Base-by-base conservation (phyloP, 768 basidiomycete species). In the Lanmaoa pseudosensibilis region DNA sequence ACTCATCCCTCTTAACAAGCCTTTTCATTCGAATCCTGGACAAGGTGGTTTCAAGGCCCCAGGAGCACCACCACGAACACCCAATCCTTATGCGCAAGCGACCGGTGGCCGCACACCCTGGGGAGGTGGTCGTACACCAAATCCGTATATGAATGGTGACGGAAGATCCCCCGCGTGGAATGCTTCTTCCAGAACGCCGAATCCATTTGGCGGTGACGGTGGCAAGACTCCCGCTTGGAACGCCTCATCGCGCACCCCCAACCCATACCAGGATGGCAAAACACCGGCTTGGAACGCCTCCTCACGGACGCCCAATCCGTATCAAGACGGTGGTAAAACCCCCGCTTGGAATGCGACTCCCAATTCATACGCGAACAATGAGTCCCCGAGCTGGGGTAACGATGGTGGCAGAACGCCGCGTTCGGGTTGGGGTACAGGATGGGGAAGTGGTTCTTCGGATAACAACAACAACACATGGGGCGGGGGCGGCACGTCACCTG, bases 171-270 rank as follows among this genome's bases (percentile, higher is more conserved):
- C 83, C 33, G 84, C 80, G 18, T 86, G 82, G 87, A 82, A 79
- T 50, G 80, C 83, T 27, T 80, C 80, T 1, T 82, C 84, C 19
- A 74, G 83, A 54, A 90, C 89, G 12, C 88, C 89, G 2, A 91
- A 90, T 65, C 85, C 88, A 8, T 83, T 82, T 55, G 82, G 75
- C 11, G 64, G 63, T 33, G 81, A 81, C 43, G 80, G 86, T 18
- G 79, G 85, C 34, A 78, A 80, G 54, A 91, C 90, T 8, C 89
- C 90, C 0, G 87, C 86, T 16, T 87, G 86, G 80, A 75, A 73
- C 54, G 71, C 74, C 6, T 70, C 74, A 0, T 73, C 80, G 2
- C 75, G 78, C 13, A 86, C 85, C 3, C 86, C 86, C 9, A 84
- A 85, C 59, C 82, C 84, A 1, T 78, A 82, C 55, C 72, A 67